phyloP scores from a whole-genome alignment of 495 filamentous ascomycete species.

The Neurospora sp. region DNA sequence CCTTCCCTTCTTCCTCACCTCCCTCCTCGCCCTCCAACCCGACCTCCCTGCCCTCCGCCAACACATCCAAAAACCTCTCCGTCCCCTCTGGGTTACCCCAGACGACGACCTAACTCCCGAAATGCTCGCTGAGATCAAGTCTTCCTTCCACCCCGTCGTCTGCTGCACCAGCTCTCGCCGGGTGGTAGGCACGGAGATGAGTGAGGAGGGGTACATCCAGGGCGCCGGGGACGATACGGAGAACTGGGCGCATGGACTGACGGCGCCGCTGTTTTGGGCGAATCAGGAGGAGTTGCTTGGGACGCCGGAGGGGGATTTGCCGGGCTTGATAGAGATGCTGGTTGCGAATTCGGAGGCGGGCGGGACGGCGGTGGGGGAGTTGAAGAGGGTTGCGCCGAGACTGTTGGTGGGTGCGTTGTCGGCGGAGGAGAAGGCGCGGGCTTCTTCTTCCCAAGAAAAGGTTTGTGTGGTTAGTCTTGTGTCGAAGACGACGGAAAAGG shows the following conservation, averaged over 20 bases:
- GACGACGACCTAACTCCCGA: constrained; percentile 15
- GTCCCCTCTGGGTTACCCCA: constrained; percentile 52
- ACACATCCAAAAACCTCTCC: constrained; percentile 45
- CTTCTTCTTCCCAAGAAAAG: not conserved
- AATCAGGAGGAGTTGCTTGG: constrained; percentile 45
- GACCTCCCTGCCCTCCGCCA: constrained; percentile 20
- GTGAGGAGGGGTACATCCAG: constrained; percentile 74
- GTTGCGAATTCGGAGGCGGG: constrained; percentile 20
- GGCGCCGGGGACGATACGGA: constrained; percentile 91
- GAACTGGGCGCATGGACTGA: constrained; percentile 73
- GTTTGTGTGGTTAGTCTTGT: constrained; percentile 19
- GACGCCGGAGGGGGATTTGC: constrained; percentile 54
- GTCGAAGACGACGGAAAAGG: constrained; percentile 23
- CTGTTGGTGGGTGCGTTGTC: constrained; percentile 24
- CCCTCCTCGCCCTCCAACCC: constrained; percentile 40
- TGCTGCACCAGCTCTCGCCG: constrained; percentile 72
- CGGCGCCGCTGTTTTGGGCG: constrained; percentile 67
- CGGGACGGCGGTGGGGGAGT: constrained; percentile 11
- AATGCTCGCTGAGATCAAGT: constrained; percentile 24
- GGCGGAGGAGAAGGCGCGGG: constrained; percentile 5
- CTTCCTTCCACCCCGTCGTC: constrained; percentile 56
- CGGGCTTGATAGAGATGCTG: constrained; percentile 48
- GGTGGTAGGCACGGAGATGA: constrained; percentile 53
- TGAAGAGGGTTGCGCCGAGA: constrained; percentile 24
- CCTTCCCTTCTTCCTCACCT: constrained; percentile 54